phyloP scores from a whole-genome alignment of 2,329 filamentous ascomycete species.

The Pseudogymnoascus destructans region DNA sequence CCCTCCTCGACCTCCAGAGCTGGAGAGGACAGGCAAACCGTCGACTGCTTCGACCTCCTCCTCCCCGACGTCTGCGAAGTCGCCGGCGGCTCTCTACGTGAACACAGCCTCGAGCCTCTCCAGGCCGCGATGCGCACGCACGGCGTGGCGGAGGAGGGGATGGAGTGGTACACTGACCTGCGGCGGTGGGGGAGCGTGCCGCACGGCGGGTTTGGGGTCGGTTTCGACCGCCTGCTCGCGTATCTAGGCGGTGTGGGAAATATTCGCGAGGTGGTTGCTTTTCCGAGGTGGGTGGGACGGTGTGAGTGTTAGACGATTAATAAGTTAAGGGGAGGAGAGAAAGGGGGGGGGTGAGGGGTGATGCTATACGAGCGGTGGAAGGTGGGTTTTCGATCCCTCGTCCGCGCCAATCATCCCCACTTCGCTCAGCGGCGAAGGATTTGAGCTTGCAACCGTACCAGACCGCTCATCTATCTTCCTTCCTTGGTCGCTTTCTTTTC shows the following conservation, averaged over 20 bases:
- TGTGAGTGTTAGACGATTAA: constrained; percentile 26
- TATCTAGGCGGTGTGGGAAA: constrained; percentile 54
- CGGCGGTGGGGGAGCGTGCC: constrained; percentile 57
- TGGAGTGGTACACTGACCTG: constrained; percentile 60
- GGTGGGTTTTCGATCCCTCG: neutral
- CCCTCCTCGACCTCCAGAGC: constrained; percentile 30
- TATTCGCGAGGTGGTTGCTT: constrained; percentile 55
- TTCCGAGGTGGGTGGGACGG: constrained; percentile 43
- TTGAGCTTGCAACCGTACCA: neutral
- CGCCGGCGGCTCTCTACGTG: constrained; percentile 57
- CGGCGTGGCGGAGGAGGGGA: constrained; percentile 35
- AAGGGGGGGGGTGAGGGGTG: neutral
- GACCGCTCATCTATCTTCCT: neutral
- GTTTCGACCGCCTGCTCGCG: constrained; percentile 55
- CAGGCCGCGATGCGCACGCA: constrained; percentile 46
- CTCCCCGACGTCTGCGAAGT: constrained; percentile 57
- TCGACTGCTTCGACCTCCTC: constrained; percentile 60
- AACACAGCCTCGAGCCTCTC: constrained; percentile 46
- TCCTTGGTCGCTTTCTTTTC: neutral
- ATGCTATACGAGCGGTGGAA: neutral
- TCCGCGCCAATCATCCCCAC: neutral
- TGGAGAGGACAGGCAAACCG: constrained; percentile 32
- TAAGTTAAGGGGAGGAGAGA: too few relatives aligned
- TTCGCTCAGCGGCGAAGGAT: neutral
- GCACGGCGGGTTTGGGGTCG: constrained; percentile 60